A percentile compares a stretch with the other conserved stretches of the same genome.
These are phyloP conservation scores for Tuber brumale DNA, from an alignment of 495 filamentous ascomycete species.

Conservation along the genomic window DNA sequence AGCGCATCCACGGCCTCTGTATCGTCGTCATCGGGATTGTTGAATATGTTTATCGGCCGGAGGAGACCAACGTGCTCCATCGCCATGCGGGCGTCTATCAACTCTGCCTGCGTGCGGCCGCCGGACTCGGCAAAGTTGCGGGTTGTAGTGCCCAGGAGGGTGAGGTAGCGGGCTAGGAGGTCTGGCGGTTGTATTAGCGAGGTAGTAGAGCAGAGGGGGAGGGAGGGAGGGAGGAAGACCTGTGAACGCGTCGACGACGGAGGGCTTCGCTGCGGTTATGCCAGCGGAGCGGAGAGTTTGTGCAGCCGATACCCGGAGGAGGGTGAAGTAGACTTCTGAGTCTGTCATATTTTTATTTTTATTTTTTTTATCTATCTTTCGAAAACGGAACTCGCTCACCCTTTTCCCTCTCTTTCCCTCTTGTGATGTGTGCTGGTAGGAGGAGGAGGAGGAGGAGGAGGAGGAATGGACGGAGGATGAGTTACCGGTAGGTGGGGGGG, in stretches of 20 bases:
- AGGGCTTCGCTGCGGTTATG: slow-evolving; percentile 40
- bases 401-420: background rate
- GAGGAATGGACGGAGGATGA: background rate
- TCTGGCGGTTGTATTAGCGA: slow-evolving; percentile 18
- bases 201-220: background rate
- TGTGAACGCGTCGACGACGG: slow-evolving; percentile 40
- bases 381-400: background rate
- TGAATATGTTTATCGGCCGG: slow-evolving; percentile 37
- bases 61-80: slow-evolving; percentile 40
- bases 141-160: slow-evolving; percentile 38
- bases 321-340: slow-evolving; percentile 39
- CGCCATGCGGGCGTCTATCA: slow-evolving; percentile 35
- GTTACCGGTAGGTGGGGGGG: background rate
- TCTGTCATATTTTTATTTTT: slow-evolving; percentile 29
- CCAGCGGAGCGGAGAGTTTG: slow-evolving; percentile 39
- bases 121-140: slow-evolving; percentile 34
- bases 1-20: slow-evolving; percentile 39
- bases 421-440: background rate
- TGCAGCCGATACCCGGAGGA: slow-evolving; percentile 38
- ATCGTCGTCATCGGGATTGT: slow-evolving; percentile 34
- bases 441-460: background rate
- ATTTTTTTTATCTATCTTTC: background rate
- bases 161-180: slow-evolving; percentile 38
- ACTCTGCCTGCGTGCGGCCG: slow-evolving; percentile 31
- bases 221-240: slow-evolving; percentile 9